Base-by-base conservation (phyloP, 2,329 filamentous ascomycete species). In the Neonectria magnoliae region DNA sequence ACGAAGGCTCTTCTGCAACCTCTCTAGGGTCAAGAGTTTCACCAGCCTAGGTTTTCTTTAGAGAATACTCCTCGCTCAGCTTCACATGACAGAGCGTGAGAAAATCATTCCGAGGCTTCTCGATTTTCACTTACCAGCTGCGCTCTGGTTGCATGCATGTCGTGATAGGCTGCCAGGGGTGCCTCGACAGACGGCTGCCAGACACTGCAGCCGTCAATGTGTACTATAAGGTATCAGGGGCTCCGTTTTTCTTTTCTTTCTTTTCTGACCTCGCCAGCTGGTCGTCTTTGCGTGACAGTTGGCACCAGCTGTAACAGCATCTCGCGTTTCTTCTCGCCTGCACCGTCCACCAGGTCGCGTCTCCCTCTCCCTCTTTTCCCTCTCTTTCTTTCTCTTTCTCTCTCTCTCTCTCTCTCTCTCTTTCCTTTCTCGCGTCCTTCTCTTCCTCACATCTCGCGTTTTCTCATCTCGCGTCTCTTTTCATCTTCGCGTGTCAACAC, bases 261-360 rank as follows among this genome's bases (percentile, higher is more conserved):
- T 60, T 57, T 60, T 68, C 62, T 56, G 48, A 18, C 42, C 54
- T 53, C 51, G 56, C 45, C 64, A 65, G 65, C 65, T 65, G 67
- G 53, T 56, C 60, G 50, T 61, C 27, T 64, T 55, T 69, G 67
- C 70, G 59, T 63, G 63, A 71, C 71, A 67, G 68, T 52, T 65
- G 66, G 45, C 41, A 64, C 60, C 71, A 73, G 69, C 64, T 66
- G 68, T 51, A 42, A 48, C 58, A 33, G 62, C 62, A 51, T 48
- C 47, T 54, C 48, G 51, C 38, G 60, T 65, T 55, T 68, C 60
- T 62, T 66, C 44, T 54, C 29, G 42, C 55, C 55, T 65, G 54
- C 60, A 59, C 52, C 54, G 44, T 29, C 67, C 33, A 33, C 44
- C 41, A 42, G 56, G 27, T 65, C 55, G 59, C 62, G 56, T 47